Base-by-base conservation (phyloP, 208 protist genomes). In the Leishmania lainsoni region DNA sequence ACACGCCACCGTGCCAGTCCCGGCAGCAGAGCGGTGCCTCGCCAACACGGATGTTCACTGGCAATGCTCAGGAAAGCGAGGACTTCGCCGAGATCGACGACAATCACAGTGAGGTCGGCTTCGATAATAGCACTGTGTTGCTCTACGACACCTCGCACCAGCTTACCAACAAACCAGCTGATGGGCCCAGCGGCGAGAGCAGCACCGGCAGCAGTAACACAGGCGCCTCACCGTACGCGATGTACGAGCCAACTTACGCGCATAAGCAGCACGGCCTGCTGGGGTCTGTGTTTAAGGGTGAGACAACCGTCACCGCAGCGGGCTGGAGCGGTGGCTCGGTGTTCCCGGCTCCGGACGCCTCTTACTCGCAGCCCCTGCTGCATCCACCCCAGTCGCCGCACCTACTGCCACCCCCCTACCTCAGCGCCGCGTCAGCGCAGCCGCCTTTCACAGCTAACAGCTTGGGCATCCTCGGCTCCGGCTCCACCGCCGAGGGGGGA, bases 91-190 rank as follows among this genome's bases (percentile, higher is more conserved):
- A 70, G 3, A 63, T 63, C 0, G 35, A 77, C 22, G 69, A 70
- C 32, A 71, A 35, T 32, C 32, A 74, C 65, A 51, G 75, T 42
- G 81, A 69, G 17, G 81, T 85, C 9, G 81, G 81, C 76, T 85
- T 85, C 49, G 81, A 85, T 42, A 73, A 61, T 35, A 70, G 14
- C 32, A 85, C 77, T 3, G 65, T 85, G 51, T 35, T 81, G 71
- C 42, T 74, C 17, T 81, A 32, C 72, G 56, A 54, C 68, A n/a
- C 6, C 56, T 54, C 74, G 35, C 69, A 73, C 26, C 69, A 73
- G 8, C 10, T 63, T 6, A 12, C 12, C 54, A 32, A 20, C 52
- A 75, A 51, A 22, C 16, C n/a, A 26, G 32, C 17, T 49, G 72
- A 76, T 29, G 29, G n/a, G 12, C 51, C 51, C 22, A 45, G 2